These are phyloP conservation scores for Hypseocharis bilobata DNA, from an alignment of 441 rosid genomes.

Conservation along the genomic window DNA sequence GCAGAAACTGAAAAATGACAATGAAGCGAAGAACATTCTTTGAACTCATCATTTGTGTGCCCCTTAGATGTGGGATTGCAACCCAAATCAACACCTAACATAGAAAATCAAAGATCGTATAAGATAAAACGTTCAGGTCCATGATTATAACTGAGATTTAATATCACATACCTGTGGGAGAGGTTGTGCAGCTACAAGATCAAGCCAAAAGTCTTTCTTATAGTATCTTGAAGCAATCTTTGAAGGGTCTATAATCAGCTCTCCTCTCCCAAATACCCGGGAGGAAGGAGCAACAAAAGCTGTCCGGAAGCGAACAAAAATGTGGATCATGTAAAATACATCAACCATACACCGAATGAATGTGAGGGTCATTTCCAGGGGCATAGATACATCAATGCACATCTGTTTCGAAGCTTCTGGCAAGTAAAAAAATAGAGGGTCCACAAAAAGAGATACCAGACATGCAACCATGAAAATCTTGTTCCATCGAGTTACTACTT, in stretches of 20 bases:
- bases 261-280: conserved; percentile 61
- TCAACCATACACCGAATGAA: conserved; percentile 35
- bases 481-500: conserved; percentile 35
- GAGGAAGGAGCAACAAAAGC: conserved; percentile 58
- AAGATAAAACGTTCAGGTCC: background rate
- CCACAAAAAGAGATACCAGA: conserved; percentile 41
- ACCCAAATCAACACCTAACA: conserved; percentile 46
- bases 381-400: conserved; percentile 31
- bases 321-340: conserved; percentile 37
- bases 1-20: conserved; percentile 40
- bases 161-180: conserved; percentile 45
- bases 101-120: background rate
- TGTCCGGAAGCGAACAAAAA: conserved; percentile 39
- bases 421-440: conserved; percentile 47
- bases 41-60: conserved; percentile 26
- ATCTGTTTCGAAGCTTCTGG: conserved; percentile 25
- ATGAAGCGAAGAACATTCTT: conserved; percentile 29
- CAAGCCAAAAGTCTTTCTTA: conserved; percentile 37
- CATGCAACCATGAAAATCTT: conserved; percentile 45
- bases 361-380: conserved; percentile 33
- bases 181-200: conserved; percentile 41
- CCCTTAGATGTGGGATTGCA: conserved; percentile 35
- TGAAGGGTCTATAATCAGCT: conserved; percentile 39
- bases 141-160: background rate
- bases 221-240: conserved; percentile 47